A percentile compares a stretch with the other conserved stretches of the same genome.
Evolutionary conservation across 2,329 filamentous ascomycete species (phyloP).

Genomic region (Lachnellula cervina): DNA sequence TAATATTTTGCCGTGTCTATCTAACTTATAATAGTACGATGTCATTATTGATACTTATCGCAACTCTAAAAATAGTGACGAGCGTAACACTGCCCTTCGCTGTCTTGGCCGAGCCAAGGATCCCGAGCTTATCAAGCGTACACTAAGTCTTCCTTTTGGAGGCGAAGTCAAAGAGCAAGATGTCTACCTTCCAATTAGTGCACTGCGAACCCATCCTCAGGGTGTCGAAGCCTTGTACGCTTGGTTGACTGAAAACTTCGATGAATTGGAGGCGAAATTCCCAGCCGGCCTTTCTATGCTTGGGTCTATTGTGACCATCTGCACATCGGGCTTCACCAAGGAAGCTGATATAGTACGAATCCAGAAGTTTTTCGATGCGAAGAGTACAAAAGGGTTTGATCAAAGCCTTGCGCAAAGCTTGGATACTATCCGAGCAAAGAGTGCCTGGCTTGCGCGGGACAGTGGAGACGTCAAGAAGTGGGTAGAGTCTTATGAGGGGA

Average conservation of each 20-base stretch:
- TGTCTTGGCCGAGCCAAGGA: slow-evolving; percentile 73
- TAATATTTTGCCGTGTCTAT: not conserved
- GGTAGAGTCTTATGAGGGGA: slow-evolving; percentile 54
- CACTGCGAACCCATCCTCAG: slow-evolving; percentile 69
- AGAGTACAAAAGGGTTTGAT: slow-evolving; percentile 84
- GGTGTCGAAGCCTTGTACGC: slow-evolving; percentile 76
- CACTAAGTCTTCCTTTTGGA: slow-evolving; percentile 68
- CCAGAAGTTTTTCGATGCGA: slow-evolving; percentile 72
- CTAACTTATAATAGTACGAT: slow-evolving; percentile 56
- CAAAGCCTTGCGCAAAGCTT: slow-evolving; percentile 84
- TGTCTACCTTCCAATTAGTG: slow-evolving; percentile 81
- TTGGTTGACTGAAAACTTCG: slow-evolving; percentile 88
- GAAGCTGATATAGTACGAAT: slow-evolving; percentile 71
- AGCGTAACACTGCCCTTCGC: slow-evolving; percentile 87
- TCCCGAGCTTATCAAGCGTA: slow-evolving; percentile 75
- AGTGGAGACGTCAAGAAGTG: slow-evolving; percentile 68
- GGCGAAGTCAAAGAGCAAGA: slow-evolving; percentile 91
- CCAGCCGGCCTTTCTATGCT: slow-evolving; percentile 86
- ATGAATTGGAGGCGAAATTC: slow-evolving; percentile 71
- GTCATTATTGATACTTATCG: slow-evolving; percentile 70
- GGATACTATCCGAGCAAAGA: slow-evolving; percentile 80
- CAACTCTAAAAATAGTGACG: slow-evolving; percentile 71
- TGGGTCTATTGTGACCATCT: slow-evolving; percentile 76
- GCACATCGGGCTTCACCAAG: slow-evolving; percentile 74
- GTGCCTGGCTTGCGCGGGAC: slow-evolving; percentile 74